Conservation (phyloP, 805 yeast genomes). For the Cyberlindnera samutprakarnensis region DNA sequence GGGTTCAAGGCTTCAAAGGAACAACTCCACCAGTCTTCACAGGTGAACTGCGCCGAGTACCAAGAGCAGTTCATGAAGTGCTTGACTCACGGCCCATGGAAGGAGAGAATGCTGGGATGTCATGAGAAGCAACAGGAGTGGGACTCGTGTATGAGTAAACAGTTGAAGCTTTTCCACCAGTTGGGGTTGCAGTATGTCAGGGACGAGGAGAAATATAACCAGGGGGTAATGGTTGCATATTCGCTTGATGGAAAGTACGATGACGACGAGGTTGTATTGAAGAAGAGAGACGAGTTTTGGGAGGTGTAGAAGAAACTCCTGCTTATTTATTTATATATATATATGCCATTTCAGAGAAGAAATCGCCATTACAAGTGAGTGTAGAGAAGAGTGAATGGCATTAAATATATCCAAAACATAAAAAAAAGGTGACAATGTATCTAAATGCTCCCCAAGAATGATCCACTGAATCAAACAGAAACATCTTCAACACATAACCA, state of each 20-base stretch:
- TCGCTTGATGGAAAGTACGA: too few species aligned
- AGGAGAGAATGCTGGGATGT: conserved; percentile 15
- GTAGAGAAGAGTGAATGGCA: too few species aligned
- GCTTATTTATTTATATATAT: too few species aligned
- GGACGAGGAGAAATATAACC: conserved; percentile 5
- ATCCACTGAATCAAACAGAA: too few species aligned
- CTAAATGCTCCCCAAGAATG: too few species aligned
- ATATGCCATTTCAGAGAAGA: too few species aligned
- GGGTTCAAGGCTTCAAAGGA: background rate
- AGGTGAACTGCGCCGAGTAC: conserved; percentile 18
- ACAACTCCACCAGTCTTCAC: background rate
- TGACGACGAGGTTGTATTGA: conserved; percentile 8
- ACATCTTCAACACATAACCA: too few species aligned
- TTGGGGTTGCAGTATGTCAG: conserved; percentile 10
- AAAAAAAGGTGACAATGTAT: too few species aligned
- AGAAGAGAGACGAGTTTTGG: conserved; percentile 16
- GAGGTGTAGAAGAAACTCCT: too few species aligned
- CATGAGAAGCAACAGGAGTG: conserved; percentile 4
- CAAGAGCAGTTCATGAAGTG: conserved; percentile 15
- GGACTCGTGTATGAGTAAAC: conserved; percentile 14
- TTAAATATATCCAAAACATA: too few species aligned
- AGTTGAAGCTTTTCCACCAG: conserved; percentile 9
- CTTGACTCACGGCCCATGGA: conserved; percentile 13
- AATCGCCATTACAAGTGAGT: too few species aligned
- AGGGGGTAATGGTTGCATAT: conserved; percentile 13